These are phyloP conservation scores for Reutealis trisperma DNA, from an alignment of 345 rosid species.

Conservation along the genomic window DNA sequence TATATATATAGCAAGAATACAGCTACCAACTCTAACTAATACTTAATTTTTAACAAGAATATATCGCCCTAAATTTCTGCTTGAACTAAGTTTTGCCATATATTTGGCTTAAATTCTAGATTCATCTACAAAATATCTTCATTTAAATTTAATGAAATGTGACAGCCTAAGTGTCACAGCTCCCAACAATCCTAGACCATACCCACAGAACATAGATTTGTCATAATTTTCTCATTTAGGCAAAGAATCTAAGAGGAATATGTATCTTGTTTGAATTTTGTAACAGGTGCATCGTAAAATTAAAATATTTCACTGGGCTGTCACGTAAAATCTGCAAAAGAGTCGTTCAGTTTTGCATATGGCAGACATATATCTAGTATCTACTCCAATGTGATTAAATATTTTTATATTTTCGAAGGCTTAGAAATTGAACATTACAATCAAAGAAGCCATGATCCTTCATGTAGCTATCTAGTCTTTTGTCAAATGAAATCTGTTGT, in stretches of 20 bases:
- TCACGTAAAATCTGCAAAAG: neutral
- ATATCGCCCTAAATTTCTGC: no score
- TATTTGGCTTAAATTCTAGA: no score
- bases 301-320: neutral
- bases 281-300: neutral
- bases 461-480: neutral
- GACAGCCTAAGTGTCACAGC: no score
- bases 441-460: neutral
- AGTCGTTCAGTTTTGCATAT: slow-evolving; percentile 2
- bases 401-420: neutral
- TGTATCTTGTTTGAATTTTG: neutral
- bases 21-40: no score
- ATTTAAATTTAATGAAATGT: no score
- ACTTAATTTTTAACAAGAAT: no score
- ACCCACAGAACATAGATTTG: neutral
- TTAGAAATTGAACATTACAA: neutral
- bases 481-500: neutral
- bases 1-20: no score
- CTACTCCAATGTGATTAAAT: neutral
- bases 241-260: neutral
- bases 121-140: no score
- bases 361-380: neutral
- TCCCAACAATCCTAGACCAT: no score
- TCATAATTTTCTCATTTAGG: neutral
- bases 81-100: no score